Conservation (phyloP, 129 eudicot genomes). For the Centaurea solstitialis region DNA sequence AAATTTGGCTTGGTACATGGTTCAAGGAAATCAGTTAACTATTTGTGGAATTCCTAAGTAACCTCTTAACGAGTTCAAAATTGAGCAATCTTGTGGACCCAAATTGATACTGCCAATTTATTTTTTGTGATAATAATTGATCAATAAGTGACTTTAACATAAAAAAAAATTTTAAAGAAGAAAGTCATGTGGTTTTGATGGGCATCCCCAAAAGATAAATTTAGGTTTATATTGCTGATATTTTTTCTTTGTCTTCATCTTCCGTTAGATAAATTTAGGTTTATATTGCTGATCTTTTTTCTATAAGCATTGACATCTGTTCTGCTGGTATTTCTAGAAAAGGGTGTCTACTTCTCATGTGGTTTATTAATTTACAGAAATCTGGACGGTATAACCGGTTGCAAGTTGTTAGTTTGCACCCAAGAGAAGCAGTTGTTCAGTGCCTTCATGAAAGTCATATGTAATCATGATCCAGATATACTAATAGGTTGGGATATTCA, state of each 20-base stretch:
- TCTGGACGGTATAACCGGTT: constrained; percentile 64
- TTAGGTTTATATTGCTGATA: not conserved
- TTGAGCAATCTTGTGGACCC: not conserved
- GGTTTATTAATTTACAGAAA: constrained; percentile 42
- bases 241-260: not conserved
- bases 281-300: not conserved
- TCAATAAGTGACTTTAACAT: not conserved
- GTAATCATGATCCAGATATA: constrained; percentile 76
- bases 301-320: not conserved
- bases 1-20: not conserved
- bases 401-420: constrained; percentile 48
- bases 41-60: not conserved
- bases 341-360: constrained; percentile 15
- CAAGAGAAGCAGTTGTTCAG: constrained; percentile 65
- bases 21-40: not conserved
- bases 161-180: not conserved
- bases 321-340: not conserved
- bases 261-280: not conserved
- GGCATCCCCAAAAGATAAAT: not conserved
- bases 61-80: not conserved
- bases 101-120: not conserved
- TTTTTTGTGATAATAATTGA: not conserved
- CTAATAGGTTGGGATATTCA: constrained; percentile 97
- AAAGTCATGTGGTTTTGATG: not conserved
- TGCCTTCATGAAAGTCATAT: constrained; percentile 55